Evolutionary conservation across 1,284 basidiomycete species (phyloP).

Genomic region (Pseudozyma sp.): DNA sequence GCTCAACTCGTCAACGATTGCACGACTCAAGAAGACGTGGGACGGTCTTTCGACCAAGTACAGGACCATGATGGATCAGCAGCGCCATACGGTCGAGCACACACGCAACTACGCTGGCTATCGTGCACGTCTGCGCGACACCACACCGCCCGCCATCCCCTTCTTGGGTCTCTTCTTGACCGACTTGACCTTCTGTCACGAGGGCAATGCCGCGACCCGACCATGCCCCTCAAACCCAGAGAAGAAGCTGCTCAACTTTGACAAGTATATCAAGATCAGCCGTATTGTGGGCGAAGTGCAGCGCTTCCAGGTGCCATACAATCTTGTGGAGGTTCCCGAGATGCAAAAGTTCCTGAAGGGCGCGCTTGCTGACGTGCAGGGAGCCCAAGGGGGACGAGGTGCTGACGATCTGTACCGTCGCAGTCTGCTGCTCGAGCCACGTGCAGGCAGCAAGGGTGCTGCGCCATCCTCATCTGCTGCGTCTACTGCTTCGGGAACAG

Average conservation of each 20-base stretch:
- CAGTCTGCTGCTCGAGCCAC: conserved; percentile 66
- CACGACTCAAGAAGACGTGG: conserved; percentile 69
- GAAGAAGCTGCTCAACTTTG: conserved; percentile 91
- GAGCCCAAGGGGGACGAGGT: conserved; percentile 46
- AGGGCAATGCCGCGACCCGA: conserved; percentile 89
- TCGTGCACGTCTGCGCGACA: conserved; percentile 76
- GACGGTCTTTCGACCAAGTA: conserved; percentile 88
- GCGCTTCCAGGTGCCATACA: conserved; percentile 88
- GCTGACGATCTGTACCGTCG: conserved; percentile 66
- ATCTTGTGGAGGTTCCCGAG: conserved; percentile 83
- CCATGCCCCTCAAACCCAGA: conserved; percentile 77
- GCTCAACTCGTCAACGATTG: conserved; percentile 69
- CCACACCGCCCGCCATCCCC: conserved; percentile 61
- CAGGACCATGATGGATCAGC: conserved; percentile 79
- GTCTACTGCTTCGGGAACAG: conserved; percentile 4
- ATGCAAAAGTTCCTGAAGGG: conserved; percentile 79
- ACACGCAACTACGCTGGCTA: conserved; percentile 93
- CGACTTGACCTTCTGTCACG: conserved; percentile 93
- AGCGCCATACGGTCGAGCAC: conserved; percentile 88
- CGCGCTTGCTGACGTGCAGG: conserved; percentile 50
- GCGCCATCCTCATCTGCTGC: background rate
- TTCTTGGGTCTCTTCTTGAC: conserved; percentile 82
- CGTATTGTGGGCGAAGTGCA: conserved; percentile 79
- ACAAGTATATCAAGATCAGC: conserved; percentile 72
- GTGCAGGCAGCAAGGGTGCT: conserved; percentile 32